Evolutionary conservation across 441 rosid genomes (phyloP).

Genomic region (Lagerstroemia fauriei): DNA sequence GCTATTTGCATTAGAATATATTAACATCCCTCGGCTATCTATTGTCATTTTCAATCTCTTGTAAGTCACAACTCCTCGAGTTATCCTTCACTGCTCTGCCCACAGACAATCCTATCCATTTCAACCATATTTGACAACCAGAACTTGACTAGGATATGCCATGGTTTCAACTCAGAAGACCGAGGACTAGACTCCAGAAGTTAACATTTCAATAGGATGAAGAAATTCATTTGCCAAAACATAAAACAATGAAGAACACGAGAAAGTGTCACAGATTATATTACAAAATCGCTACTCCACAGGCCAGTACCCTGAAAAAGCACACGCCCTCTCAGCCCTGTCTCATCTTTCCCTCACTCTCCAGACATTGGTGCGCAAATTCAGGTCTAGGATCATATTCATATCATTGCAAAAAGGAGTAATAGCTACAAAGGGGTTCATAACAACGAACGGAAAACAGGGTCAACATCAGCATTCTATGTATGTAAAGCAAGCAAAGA

Average conservation of each 20-base stretch:
- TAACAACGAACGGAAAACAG: neutral
- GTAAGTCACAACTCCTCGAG: neutral
- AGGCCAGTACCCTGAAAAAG: neutral
- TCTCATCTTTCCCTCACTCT: constrained; percentile 25
- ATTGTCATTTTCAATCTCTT: no score
- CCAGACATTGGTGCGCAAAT: constrained; percentile 26
- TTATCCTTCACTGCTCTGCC: neutral
- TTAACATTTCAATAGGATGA: neutral
- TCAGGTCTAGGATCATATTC: constrained; percentile 7
- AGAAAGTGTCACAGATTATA: neutral
- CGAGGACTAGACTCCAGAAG: neutral
- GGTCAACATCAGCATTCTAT: constrained; percentile 12
- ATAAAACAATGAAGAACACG: neutral
- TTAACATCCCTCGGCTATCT: no score
- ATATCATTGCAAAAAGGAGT: constrained; percentile 9
- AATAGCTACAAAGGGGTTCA: neutral
- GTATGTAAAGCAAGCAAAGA: constrained; percentile 25
- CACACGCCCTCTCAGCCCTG: constrained; percentile 16
- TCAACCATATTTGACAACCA: no score
- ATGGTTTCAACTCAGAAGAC: neutral
- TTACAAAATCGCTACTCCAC: neutral
- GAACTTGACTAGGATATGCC: neutral
- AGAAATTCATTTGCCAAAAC: neutral
- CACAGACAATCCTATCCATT: neutral
- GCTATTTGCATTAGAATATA: no score